A percentile compares a stretch with the other conserved stretches of the same genome.
Conservation (phyloP, 2,329 filamentous ascomycete genomes). For the Fusarium buxicola region DNA sequence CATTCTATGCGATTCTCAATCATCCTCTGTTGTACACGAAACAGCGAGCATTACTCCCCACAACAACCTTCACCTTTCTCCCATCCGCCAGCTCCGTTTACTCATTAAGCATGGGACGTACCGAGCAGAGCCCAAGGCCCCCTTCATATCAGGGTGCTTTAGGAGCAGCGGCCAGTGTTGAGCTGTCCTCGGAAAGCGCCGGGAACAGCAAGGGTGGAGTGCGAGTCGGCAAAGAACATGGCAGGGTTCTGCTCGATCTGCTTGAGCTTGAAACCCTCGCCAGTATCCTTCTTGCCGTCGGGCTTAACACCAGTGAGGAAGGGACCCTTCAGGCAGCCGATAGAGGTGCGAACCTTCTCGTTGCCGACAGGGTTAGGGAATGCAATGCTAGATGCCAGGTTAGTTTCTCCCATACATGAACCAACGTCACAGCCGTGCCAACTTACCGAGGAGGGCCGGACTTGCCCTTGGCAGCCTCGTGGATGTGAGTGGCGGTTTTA, state of each 20-base stretch:
- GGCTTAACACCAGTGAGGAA: conserved; percentile 50
- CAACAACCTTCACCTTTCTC: neutral
- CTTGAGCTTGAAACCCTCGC: conserved; percentile 59
- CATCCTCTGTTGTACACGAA: conserved; percentile 8
- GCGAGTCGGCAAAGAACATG: conserved; percentile 65
- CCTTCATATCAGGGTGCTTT: neutral
- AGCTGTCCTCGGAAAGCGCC: conserved; percentile 66
- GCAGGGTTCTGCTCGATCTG: conserved; percentile 63
- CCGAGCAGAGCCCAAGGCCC: neutral
- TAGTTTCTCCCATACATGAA: neutral
- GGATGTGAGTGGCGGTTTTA: conserved; percentile 65
- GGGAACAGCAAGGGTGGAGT: conserved; percentile 60
- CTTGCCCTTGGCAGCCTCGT: conserved; percentile 59
- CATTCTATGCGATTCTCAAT: conserved; percentile 17
- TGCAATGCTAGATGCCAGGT: conserved; percentile 50
- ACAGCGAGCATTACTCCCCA: conserved; percentile 5
- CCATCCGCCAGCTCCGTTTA: neutral
- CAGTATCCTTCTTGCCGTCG: conserved; percentile 49
- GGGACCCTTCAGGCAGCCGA: conserved; percentile 56
- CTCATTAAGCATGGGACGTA: neutral
- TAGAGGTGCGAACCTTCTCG: conserved; percentile 50
- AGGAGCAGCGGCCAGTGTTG: conserved; percentile 36
- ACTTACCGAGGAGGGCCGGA: conserved; percentile 61
- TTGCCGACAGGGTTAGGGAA: conserved; percentile 61
- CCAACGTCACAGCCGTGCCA: neutral